Conservation (phyloP, 1,284 basidiomycete genomes). For the Coniferiporia weirii region DNA sequence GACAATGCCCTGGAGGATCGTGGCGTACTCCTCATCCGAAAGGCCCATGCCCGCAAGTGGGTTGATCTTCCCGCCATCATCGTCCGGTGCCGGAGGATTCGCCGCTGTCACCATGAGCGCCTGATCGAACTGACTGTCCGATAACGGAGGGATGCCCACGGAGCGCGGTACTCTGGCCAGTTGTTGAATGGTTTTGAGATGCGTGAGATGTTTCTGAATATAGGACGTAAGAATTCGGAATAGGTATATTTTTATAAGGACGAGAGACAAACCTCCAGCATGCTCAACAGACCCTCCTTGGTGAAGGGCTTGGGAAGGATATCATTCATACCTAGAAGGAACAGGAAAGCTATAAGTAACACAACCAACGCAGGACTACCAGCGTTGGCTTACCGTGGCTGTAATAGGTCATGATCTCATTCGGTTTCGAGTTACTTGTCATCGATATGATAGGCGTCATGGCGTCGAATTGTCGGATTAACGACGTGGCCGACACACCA, state of each 20-base stretch:
- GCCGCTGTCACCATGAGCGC: conserved; percentile 36
- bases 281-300: conserved; percentile 82
- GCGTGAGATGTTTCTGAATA: conserved; percentile 82
- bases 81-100: conserved; percentile 25
- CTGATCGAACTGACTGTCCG: conserved; percentile 56
- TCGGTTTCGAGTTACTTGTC: conserved; percentile 91
- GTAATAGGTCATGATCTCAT: conserved; percentile 87
- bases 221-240: background rate
- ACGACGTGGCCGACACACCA: conserved; percentile 83
- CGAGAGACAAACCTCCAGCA: conserved; percentile 69
- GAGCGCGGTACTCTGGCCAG: conserved; percentile 68
- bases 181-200: conserved; percentile 86
- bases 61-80: conserved; percentile 44
- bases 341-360: background rate
- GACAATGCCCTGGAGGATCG: conserved; percentile 62
- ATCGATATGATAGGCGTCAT: conserved; percentile 96
- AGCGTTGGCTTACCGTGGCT: conserved; percentile 1
- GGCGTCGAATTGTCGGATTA: conserved; percentile 92
- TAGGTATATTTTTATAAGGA: background rate
- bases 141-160: conserved; percentile 67
- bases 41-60: conserved; percentile 71
- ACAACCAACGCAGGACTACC: background rate
- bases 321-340: conserved; percentile 82
- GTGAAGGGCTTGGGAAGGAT: conserved; percentile 97
- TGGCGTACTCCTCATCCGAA: conserved; percentile 69